These are phyloP conservation scores for Vicia villosa DNA, from an alignment of 306 rosid genomes.

Conservation along the genomic window DNA sequence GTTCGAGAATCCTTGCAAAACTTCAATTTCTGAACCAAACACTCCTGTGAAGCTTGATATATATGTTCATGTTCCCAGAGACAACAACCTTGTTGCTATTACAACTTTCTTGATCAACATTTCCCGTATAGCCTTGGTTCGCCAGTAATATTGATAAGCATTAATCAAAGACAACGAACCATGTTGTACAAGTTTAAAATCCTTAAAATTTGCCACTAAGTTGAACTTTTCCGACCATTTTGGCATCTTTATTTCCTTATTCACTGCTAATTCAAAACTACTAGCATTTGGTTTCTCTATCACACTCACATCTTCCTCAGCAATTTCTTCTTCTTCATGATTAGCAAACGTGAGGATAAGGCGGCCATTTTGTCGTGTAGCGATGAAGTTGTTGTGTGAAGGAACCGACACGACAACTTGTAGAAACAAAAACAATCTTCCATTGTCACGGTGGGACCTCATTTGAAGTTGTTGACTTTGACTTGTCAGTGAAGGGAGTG, in stretches of 20 bases:
- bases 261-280: constrained; percentile 49
- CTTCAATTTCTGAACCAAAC: too few species aligned
- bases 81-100: too few species aligned
- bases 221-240: constrained; percentile 53
- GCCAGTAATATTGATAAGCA: too few species aligned
- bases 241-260: constrained; percentile 42
- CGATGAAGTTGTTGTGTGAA: constrained; percentile 45
- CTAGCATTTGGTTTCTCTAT: not conserved
- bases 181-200: constrained; percentile 32
- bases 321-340: not conserved
- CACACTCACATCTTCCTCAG: constrained; percentile 5
- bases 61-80: too few species aligned
- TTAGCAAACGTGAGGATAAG: constrained; percentile 58
- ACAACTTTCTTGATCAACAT: too few species aligned
- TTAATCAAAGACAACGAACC: not conserved
- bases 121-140: too few species aligned
- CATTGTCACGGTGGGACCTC: constrained; percentile 59
- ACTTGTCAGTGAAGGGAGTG: constrained; percentile 47
- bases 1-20: too few species aligned
- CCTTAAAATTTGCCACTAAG: constrained; percentile 41
- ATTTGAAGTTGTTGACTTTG: constrained; percentile 40
- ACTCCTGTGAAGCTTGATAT: too few species aligned
- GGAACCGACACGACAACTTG: constrained; percentile 52
- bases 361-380: constrained; percentile 69
- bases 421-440: constrained; percentile 63